phyloP scores from a whole-genome alignment of 2,329 filamentous ascomycete species.

The Colletotrichum paranaense region DNA sequence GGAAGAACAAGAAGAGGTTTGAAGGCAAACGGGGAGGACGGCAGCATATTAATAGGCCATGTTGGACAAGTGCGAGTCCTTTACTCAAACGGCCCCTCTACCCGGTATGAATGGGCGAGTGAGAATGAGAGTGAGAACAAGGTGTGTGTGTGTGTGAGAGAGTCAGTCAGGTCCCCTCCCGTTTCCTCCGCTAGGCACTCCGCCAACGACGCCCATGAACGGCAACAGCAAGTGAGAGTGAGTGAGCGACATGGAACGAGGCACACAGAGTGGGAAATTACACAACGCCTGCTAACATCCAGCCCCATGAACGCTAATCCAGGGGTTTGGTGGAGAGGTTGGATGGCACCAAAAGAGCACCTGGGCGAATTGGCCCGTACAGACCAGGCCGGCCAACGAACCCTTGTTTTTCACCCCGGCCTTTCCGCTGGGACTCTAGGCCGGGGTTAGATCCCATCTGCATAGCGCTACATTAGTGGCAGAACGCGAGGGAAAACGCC shows the following conservation, averaged over 20 bases:
- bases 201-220: not conserved
- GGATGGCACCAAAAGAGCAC: constrained; percentile 28
- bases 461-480: constrained; percentile 7
- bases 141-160: not conserved
- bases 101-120: constrained; percentile 23
- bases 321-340: constrained; percentile 37
- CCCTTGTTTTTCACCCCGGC: constrained; percentile 4
- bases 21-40: constrained; percentile 45
- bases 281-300: constrained; percentile 20
- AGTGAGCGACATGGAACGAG: constrained; percentile 28
- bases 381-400: constrained; percentile 21
- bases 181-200: constrained; percentile 18
- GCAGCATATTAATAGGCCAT: constrained; percentile 59
- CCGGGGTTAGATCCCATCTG: constrained; percentile 32
- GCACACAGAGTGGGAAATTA: constrained; percentile 34
- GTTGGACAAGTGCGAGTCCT: constrained; percentile 32
- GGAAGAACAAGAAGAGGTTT: constrained; percentile 41
- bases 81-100: constrained; percentile 17
- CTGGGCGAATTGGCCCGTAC: constrained; percentile 26
- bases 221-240: not conserved
- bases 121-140: too few relatives aligned
- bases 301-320: constrained; percentile 36
- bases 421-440: constrained; percentile 1
- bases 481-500: constrained; percentile 6
- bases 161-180: constrained; percentile 39